Evolutionary conservation across 73 alveolate genomes (phyloP).

Genomic region (Paramecium bursaria): DNA sequence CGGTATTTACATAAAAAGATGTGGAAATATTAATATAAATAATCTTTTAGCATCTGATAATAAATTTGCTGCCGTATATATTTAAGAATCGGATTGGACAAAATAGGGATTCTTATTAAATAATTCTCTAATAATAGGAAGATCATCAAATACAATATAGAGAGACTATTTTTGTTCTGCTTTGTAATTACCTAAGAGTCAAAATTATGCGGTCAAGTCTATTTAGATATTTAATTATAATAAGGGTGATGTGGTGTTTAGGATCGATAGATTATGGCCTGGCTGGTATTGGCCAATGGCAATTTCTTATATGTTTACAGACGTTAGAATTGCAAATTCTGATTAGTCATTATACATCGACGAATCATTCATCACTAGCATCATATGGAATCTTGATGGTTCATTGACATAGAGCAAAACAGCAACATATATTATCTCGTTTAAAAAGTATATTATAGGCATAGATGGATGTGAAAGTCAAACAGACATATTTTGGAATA

Average conservation of each 20-base stretch:
- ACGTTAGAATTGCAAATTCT: too few species aligned
- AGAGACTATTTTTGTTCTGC: slow-evolving; percentile 5
- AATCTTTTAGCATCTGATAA: slow-evolving; percentile 69
- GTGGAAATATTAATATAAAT: slow-evolving; percentile 68
- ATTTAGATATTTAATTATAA: slow-evolving; percentile 46
- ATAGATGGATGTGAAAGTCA: slow-evolving; percentile 36
- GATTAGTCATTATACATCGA: too few species aligned
- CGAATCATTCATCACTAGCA: too few species aligned
- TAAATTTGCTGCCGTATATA: slow-evolving; percentile 63
- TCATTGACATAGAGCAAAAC: slow-evolving; percentile 33
- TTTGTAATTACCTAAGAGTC: slow-evolving; percentile 39
- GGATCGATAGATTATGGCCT: slow-evolving; percentile 69
- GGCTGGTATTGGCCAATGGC: background rate
- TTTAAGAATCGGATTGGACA: slow-evolving; percentile 38
- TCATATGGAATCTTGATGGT: slow-evolving; percentile 74
- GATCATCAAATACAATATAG: slow-evolving; percentile 58
- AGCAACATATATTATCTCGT: slow-evolving; percentile 61
- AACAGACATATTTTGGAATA: slow-evolving; percentile 42
- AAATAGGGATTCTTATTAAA: slow-evolving; percentile 5
- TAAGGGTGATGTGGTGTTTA: slow-evolving; percentile 42
- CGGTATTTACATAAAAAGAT: slow-evolving; percentile 70
- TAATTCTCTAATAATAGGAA: slow-evolving; percentile 71
- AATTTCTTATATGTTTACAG: slow-evolving; percentile 1
- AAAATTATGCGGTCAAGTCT: slow-evolving; percentile 72
- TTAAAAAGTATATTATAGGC: slow-evolving; percentile 40